These are phyloP conservation scores for Closterium sp. DNA, from an alignment of 139 green algal species.

Conservation along the genomic window DNA sequence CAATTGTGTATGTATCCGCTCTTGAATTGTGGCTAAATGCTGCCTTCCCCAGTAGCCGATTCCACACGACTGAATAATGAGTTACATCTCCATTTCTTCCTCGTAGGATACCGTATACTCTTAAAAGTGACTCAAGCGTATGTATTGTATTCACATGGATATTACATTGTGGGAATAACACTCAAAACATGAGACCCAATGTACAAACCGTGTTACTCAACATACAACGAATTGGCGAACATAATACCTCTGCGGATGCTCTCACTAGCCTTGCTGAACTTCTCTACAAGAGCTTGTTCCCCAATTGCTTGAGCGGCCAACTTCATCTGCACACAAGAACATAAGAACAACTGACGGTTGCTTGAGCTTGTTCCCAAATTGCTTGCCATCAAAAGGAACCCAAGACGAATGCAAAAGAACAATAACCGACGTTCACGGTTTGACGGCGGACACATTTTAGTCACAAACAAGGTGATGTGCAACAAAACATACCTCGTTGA, in stretches of 20 bases:
- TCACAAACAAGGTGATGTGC: too few species aligned
- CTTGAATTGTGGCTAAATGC: too few species aligned
- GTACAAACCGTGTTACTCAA: too few species aligned
- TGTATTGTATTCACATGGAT: background rate
- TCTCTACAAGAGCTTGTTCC: constrained; percentile 68
- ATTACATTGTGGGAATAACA: background rate
- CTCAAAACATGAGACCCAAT: too few species aligned
- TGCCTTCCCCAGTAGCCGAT: background rate
- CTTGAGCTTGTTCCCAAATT: too few species aligned
- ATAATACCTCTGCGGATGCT: constrained; percentile 87
- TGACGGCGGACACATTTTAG: too few species aligned
- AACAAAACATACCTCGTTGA: constrained; percentile 21
- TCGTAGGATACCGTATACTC: too few species aligned
- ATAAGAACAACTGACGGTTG: background rate
- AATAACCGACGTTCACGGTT: too few species aligned
- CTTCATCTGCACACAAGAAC: constrained; percentile 64
- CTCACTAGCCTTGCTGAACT: constrained; percentile 67
- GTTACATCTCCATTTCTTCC: background rate
- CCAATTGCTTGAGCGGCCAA: constrained; percentile 70
- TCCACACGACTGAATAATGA: background rate
- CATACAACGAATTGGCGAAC: constrained; percentile 90
- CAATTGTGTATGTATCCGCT: background rate
- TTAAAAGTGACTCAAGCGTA: too few species aligned
- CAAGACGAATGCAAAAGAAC: too few species aligned
- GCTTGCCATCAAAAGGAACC: too few species aligned